Base-by-base conservation (phyloP, 345 rosid species). In the Noccaea caerulescens region DNA sequence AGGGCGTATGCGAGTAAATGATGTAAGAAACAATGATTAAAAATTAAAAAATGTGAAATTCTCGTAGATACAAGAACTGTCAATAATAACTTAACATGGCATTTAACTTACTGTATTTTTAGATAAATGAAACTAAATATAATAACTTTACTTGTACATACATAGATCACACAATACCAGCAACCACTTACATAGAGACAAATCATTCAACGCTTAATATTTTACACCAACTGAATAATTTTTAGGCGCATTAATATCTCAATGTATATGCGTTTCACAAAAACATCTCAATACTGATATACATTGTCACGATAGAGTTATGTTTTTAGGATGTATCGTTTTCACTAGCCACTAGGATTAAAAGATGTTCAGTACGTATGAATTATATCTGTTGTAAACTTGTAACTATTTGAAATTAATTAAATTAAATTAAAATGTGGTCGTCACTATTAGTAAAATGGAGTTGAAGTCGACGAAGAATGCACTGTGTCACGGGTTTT, bases 401-500 rank as follows among this genome's bases (percentile, higher is more conserved):
- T 36, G 36, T 10, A 60, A 36, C 36, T 23, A 23, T 23, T 47
- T 64, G 33, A 18, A 46, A 44, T 55, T 20, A 38, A 49, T 57
- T 12, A 63, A 14, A 32, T 32, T 12, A 39, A 20, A 10, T 5
- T 3, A 36, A 39, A 32, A 11, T 42, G 13, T 42, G 6, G 44
- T 46, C 43, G 43, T 58, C 54, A 60, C 18, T 58, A 16, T 34
- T 23, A 32, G 54, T 49, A 32, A 20, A 32, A 66, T 37, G 46
- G 32, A 39, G 49, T 67, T 53, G 57, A 25, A 74, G 33, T 67
- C 68, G 56, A 74, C 72, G 61, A 66, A n/a, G 61, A 59, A 51
- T 56, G 58, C 71, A 47, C 14, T 53, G 68, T 58, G 62, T 67
- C 56, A 59, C 63, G 60, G n/a, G 42, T 34, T 67, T 59, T 59